Base-by-base conservation (phyloP, 257 asterid genomes). In the Thymus quinquecostatus region DNA sequence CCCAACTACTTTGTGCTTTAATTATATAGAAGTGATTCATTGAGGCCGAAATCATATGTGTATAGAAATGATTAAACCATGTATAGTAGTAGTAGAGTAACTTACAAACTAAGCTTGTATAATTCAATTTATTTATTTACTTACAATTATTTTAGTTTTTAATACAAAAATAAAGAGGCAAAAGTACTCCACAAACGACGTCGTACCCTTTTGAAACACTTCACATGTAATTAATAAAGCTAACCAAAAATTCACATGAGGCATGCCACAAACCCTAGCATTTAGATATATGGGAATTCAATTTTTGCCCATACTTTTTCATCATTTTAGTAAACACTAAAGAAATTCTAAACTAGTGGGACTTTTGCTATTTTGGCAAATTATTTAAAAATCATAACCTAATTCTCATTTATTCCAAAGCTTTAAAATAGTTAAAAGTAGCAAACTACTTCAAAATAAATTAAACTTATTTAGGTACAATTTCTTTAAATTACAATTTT, bases 91-190 rank as follows among this genome's bases (percentile, higher is more conserved):
- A 21, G 21, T 61, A 28, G 75, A 71, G 81, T 80, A 76, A 71
- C 84, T 60, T 76, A 70, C 76, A 80, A 79, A 28, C 80, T 10
- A 75, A 80, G 81, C 13, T 48, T 64, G 69, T 60, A 21, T 44
- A 30, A 33, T 59, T 72, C 29, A 14, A 63, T 38, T 53, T 51
- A 58, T 58, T 7, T 11, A 13, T 1, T 50, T 43, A 49, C n/a
- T 50, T 43, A 49, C n/a, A 60, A 60, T 21, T 48, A 62, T 64
- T 10, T 30, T 4, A 65, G 10, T 6, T 30, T 6, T 30, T 47
- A 32, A 21, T 21, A 21, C 21, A 21, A 21, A 21, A 65, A 45
- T 48, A 56, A 36, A 48, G 33, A 0, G 8, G 30, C 12, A 51
- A 13, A 50, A 29, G 10, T 8, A 29, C 40, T 32, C 62, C n/a